These are phyloP conservation scores for Nasturtium officinale DNA, from an alignment of 345 rosid genomes.

Conservation along the genomic window DNA sequence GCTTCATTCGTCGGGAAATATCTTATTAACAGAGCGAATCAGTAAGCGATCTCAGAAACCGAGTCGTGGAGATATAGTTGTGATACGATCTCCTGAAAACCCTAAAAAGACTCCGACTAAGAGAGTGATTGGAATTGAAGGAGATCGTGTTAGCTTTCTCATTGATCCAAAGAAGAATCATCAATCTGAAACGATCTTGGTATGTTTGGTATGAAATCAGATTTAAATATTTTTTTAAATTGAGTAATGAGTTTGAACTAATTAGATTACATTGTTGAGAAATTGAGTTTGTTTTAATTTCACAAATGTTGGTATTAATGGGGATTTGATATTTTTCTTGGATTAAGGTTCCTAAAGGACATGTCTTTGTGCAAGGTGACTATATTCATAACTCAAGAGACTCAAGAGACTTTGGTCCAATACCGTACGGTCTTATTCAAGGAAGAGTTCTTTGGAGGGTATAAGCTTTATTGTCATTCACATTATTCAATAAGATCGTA, in stretches of 20 bases:
- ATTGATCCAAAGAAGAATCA: constrained; percentile 51
- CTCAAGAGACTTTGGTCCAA: constrained; percentile 74
- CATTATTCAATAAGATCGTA: no score
- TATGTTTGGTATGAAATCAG: constrained; percentile 30
- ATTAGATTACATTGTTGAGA: neutral
- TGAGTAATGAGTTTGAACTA: neutral
- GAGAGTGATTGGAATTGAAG: constrained; percentile 66
- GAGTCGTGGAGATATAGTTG: constrained; percentile 64
- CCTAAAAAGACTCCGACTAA: constrained; percentile 56
- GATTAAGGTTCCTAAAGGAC: constrained; percentile 75
- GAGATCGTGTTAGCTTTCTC: constrained; percentile 58
- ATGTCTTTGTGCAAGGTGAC: constrained; percentile 77
- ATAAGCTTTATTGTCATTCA: constrained; percentile 4
- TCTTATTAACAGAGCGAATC: constrained; percentile 59
- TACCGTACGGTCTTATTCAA: constrained; percentile 74
- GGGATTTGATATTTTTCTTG: neutral
- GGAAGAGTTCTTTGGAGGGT: constrained; percentile 73
- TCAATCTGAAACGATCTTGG: constrained; percentile 51
- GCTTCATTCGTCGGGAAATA: constrained; percentile 51
- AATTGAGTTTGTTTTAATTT: no score
- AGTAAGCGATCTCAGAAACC: constrained; percentile 52
- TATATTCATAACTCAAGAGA: constrained; percentile 57
- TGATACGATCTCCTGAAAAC: constrained; percentile 57
- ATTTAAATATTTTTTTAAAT: neutral
- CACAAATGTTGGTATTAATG: neutral